Conservation (phyloP, 768 basidiomycete species). For the Melanogaster broomeanus region DNA sequence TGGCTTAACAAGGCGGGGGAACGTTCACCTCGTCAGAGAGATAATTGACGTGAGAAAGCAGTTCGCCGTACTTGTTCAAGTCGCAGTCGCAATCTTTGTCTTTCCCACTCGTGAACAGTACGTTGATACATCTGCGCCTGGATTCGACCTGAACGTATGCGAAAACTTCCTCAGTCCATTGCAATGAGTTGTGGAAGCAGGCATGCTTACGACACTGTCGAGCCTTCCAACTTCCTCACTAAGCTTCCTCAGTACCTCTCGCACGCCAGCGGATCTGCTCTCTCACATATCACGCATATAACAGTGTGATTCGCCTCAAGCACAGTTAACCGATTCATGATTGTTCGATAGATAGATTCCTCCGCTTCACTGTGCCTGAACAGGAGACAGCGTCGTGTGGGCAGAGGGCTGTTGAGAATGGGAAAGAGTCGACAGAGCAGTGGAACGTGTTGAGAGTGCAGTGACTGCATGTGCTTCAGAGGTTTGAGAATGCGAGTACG, state of each 20-base stretch:
- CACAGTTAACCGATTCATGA: constrained; percentile 87
- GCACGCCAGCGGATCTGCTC: constrained; percentile 79
- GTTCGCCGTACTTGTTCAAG: constrained; percentile 66
- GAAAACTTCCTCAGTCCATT: not conserved
- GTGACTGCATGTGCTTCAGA: constrained; percentile 1
- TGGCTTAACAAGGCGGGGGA: not conserved
- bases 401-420: constrained; percentile 2
- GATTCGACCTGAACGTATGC: constrained; percentile 51
- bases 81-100: constrained; percentile 64
- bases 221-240: constrained; percentile 78
- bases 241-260: constrained; percentile 72
- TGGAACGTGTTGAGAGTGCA: constrained; percentile 8
- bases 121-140: constrained; percentile 70
- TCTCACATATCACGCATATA: constrained; percentile 84
- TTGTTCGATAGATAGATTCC: constrained; percentile 95
- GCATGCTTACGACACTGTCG: constrained; percentile 66
- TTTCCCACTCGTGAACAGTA: constrained; percentile 66
- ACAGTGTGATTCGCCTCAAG: constrained; percentile 87
- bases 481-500: constrained; percentile 2
- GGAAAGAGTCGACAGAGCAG: not conserved
- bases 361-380: constrained; percentile 39
- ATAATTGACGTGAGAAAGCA: constrained; percentile 69
- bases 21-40: constrained; percentile 76
- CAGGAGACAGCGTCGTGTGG: constrained; percentile 1
- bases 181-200: not conserved